Conservation (phyloP, 2,329 filamentous ascomycete species). For the Drechslerella stenobrocha region DNA sequence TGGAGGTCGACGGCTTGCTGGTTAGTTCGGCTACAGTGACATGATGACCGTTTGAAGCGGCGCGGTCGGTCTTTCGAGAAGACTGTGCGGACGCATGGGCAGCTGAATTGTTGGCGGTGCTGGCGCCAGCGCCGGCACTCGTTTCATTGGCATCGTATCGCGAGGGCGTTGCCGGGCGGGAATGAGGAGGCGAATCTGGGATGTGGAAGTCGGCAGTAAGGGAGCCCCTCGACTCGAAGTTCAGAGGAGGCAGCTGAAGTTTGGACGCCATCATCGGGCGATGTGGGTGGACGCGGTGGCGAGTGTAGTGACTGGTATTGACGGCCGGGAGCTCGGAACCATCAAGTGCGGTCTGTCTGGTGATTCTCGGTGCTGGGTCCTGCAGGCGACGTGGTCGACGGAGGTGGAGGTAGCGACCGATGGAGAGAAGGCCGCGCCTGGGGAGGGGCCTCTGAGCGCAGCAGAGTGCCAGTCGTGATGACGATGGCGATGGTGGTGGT, state of each 20-base stretch:
- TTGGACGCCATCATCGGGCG: constrained; percentile 36
- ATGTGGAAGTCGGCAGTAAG: constrained; percentile 45
- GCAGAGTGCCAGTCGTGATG: constrained; percentile 3
- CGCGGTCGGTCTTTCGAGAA: background rate
- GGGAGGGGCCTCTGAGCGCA: too few species aligned
- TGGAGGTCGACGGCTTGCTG: constrained; percentile 37
- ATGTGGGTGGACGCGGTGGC: background rate
- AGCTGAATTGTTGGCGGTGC: constrained; percentile 6
- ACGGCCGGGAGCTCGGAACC: background rate
- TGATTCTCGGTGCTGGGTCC: background rate
- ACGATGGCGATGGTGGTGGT: too few species aligned
- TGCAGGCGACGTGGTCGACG: background rate
- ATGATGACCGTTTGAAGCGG: background rate
- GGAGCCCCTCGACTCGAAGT: constrained; percentile 40
- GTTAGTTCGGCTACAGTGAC: constrained; percentile 22
- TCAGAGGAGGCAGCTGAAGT: constrained; percentile 43
- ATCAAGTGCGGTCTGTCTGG: constrained; percentile 1
- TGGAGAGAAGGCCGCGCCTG: background rate
- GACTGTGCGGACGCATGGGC: background rate
- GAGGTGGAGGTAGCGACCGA: too few species aligned
- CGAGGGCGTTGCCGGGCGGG: constrained; percentile 31
- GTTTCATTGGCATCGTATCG: constrained; percentile 11
- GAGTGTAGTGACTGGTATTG: background rate
- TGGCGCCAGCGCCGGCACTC: constrained; percentile 12
- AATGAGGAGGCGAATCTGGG: constrained; percentile 46